Conservation (phyloP, 805 yeast species). For the Nakazawaea sp. region DNA sequence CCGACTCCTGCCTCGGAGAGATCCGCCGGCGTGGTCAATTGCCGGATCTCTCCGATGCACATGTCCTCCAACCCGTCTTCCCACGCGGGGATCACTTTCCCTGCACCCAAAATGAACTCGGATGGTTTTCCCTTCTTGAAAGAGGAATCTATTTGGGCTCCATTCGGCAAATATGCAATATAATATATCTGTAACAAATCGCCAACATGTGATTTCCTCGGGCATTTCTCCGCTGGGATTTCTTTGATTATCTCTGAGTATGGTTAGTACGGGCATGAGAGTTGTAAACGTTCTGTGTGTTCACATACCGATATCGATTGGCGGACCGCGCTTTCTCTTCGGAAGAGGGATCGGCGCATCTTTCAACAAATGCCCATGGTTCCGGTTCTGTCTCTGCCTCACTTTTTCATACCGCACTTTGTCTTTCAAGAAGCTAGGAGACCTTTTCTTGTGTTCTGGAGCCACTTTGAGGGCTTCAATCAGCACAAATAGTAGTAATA, state of each 20-base stretch:
- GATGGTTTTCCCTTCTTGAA: conserved; percentile 58
- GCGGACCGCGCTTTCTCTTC: too few species aligned
- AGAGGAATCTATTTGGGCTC: conserved; percentile 72
- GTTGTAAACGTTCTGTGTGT: not conserved
- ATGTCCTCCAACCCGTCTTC: conserved; percentile 66
- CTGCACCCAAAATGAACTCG: conserved; percentile 61
- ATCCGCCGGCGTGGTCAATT: conserved; percentile 68
- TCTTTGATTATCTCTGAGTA: conserved; percentile 36
- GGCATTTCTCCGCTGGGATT: conserved; percentile 47
- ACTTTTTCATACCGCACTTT: not conserved
- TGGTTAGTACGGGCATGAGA: not conserved
- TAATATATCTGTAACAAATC: conserved; percentile 73
- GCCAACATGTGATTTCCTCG: conserved; percentile 50
- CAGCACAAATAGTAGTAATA: not conserved
- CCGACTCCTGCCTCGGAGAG: conserved; percentile 62
- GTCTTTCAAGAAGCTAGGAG: conserved; percentile 3
- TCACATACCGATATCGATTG: conserved; percentile 7
- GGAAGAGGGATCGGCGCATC: too few species aligned
- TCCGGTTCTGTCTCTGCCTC: not conserved
- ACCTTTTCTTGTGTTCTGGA: conserved; percentile 3
- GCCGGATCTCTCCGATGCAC: conserved; percentile 87
- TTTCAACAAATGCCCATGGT: too few species aligned
- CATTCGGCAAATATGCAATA: conserved; percentile 62
- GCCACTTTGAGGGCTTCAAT: not conserved
- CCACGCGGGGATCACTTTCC: conserved; percentile 86